Conservation (phyloP, 202 grass and related monocot genomes). For the Schoenoplectus triqueter region DNA sequence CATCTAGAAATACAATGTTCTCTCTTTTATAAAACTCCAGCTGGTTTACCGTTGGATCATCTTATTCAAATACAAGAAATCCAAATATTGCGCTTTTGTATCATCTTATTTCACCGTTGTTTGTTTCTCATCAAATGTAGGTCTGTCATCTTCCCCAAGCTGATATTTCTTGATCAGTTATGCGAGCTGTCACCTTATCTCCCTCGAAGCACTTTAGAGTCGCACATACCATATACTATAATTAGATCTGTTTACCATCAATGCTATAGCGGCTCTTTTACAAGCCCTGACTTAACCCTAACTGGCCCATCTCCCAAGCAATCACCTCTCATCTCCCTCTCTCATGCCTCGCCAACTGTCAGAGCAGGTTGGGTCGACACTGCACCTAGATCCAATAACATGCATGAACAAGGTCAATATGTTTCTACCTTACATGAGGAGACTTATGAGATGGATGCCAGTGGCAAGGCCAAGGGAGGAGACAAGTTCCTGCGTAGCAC, state of each 20-base stretch:
- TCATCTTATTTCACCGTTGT: conserved; percentile 20
- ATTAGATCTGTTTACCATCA: conserved; percentile 86
- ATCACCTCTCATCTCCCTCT: conserved; percentile 80
- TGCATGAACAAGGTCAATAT: conserved; percentile 59
- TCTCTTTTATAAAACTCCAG: neutral
- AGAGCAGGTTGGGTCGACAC: conserved; percentile 56
- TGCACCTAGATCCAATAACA: conserved; percentile 58
- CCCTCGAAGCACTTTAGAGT: conserved; percentile 94
- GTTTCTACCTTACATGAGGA: conserved; percentile 57
- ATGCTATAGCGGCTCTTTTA: conserved; percentile 61
- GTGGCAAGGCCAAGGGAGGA: conserved; percentile 43
- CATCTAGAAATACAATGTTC: neutral
- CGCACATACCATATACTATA: conserved; percentile 91
- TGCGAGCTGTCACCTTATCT: conserved; percentile 83
- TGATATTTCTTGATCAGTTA: conserved; percentile 93
- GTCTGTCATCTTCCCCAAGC: conserved; percentile 70
- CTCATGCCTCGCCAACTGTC: conserved; percentile 64
- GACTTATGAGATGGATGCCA: conserved; percentile 52
- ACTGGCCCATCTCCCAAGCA: conserved; percentile 74
- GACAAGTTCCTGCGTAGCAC: conserved; percentile 68
- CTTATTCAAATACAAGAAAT: neutral
- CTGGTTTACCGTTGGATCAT: neutral
- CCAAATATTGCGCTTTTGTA: neutral
- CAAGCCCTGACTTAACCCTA: conserved; percentile 49
- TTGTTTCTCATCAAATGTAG: conserved; percentile 50